Conservation (phyloP, 2,329 filamentous ascomycete genomes). For the Colletotrichum melonis region DNA sequence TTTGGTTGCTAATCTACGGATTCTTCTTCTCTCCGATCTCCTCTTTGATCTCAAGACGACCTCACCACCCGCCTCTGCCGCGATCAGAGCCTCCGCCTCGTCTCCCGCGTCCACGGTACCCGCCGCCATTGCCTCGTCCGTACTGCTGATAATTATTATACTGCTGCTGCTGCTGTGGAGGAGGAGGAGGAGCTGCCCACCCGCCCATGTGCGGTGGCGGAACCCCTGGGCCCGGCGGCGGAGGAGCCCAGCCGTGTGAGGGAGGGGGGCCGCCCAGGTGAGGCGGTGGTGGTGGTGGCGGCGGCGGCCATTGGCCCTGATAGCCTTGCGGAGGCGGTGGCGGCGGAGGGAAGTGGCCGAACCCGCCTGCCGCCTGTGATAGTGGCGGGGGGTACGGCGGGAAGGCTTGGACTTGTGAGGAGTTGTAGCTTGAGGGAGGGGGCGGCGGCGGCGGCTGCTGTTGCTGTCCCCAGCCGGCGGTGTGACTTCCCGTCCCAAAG, state of each 20-base stretch:
- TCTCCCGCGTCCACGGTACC: slow-evolving; percentile 26
- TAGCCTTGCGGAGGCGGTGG: slow-evolving; percentile 53
- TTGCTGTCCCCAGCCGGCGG: not conserved
- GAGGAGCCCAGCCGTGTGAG: slow-evolving; percentile 36
- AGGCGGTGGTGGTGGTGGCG: slow-evolving; percentile 44
- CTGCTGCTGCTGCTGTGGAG: slow-evolving; percentile 8
- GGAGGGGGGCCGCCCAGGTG: slow-evolving; percentile 27
- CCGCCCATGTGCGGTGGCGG: slow-evolving; percentile 24
- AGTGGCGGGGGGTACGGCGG: slow-evolving; percentile 37
- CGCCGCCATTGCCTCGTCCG: slow-evolving; percentile 29
- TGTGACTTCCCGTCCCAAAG: not conserved
- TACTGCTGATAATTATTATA: slow-evolving; percentile 23
- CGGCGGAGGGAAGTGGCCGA: slow-evolving; percentile 45
- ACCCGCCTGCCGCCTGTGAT: slow-evolving; percentile 37
- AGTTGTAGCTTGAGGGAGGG: slow-evolving; percentile 39
- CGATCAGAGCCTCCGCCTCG: slow-evolving; percentile 31
- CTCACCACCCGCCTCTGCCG: slow-evolving; percentile 25
- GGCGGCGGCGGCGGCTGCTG: slow-evolving; percentile 41
- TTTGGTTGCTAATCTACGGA: not conserved
- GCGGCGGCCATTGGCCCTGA: slow-evolving; percentile 55
- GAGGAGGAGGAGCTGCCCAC: slow-evolving; percentile 26
- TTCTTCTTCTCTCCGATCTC: too few species aligned
- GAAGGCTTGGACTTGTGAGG: not conserved
- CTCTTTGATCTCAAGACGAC: not conserved
- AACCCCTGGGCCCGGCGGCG: slow-evolving; percentile 15